phyloP scores from a whole-genome alignment of 2,329 filamentous ascomycete species.

The Penicillium palitans region DNA sequence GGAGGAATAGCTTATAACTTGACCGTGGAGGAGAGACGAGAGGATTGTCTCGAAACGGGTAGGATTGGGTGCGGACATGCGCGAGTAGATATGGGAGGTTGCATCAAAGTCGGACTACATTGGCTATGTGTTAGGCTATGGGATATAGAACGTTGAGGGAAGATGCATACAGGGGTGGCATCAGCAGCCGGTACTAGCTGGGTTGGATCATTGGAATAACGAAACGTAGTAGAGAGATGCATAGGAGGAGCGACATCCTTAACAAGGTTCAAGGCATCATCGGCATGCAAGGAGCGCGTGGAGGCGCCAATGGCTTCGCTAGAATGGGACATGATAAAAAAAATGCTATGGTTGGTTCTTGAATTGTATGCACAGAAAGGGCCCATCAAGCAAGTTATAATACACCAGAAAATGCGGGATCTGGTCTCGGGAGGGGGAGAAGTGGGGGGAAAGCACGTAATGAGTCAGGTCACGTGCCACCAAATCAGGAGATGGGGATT shows the following conservation, averaged over 20 bases:
- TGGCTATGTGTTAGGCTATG: background rate
- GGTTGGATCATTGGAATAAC: slow-evolving; percentile 72
- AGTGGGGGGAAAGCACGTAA: slow-evolving; percentile 17
- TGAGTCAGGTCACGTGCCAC: slow-evolving; percentile 25
- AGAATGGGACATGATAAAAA: slow-evolving; percentile 28
- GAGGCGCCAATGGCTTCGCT: slow-evolving; percentile 48
- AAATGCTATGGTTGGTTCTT: slow-evolving; percentile 23
- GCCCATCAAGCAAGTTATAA: slow-evolving; percentile 9
- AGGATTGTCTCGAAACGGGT: slow-evolving; percentile 84
- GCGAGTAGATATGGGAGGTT: slow-evolving; percentile 74
- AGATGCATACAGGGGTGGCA: slow-evolving; percentile 51
- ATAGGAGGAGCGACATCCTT: slow-evolving; percentile 83
- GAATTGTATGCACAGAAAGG: slow-evolving; percentile 22
- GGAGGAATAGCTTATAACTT: slow-evolving; percentile 75
- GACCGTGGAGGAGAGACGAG: slow-evolving; percentile 63
- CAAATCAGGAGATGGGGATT: slow-evolving; percentile 7
- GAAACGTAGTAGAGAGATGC: slow-evolving; percentile 88
- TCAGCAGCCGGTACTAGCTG: slow-evolving; percentile 57
- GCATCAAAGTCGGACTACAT: slow-evolving; percentile 26
- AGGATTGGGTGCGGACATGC: slow-evolving; percentile 73
- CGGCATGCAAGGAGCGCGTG: slow-evolving; percentile 77
- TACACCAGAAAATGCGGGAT: slow-evolving; percentile 13
- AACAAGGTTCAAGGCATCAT: slow-evolving; percentile 71
- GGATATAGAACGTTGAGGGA: background rate
- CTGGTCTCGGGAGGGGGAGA: background rate